phyloP scores from a whole-genome alignment of 2,329 filamentous ascomycete genomes.

The Metarhizium humberi region DNA sequence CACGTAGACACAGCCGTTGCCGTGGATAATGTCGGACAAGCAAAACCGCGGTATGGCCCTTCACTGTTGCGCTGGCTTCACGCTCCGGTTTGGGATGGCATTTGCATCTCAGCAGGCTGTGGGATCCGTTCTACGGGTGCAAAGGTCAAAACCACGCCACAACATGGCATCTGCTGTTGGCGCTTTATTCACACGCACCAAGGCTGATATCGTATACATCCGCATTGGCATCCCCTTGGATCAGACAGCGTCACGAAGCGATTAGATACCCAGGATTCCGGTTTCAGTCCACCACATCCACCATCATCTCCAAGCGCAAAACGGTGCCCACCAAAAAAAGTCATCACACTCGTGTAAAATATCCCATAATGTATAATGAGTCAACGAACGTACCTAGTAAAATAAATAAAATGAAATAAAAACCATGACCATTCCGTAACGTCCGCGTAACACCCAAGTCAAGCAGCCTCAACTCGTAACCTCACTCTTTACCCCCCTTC shows the following conservation, averaged over 20 bases:
- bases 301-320: too few species aligned
- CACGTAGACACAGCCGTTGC: neutral
- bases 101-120: neutral
- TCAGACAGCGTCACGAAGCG: too few species aligned
- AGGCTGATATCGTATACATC: too few species aligned
- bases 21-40: neutral
- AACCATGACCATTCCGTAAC: too few species aligned
- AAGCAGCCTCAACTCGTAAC: slow-evolving; percentile 15
- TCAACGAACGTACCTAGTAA: slow-evolving; percentile 37
- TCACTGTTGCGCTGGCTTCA: neutral
- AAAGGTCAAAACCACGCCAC: too few species aligned
- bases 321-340: neutral
- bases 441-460: slow-evolving; percentile 8
- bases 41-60: neutral
- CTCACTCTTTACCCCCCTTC: slow-evolving; percentile 15
- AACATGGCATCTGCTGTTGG: too few species aligned
- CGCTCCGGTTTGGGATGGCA: neutral
- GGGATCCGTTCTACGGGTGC: neutral
- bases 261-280: too few species aligned
- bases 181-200: too few species aligned
- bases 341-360: neutral
- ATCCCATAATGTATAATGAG: slow-evolving; percentile 27
- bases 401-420: slow-evolving; percentile 15
- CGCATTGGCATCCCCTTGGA: too few species aligned
- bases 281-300: too few species aligned